Conservation (phyloP, 176 grass and related monocot species). For the Aegilops longissima region DNA sequence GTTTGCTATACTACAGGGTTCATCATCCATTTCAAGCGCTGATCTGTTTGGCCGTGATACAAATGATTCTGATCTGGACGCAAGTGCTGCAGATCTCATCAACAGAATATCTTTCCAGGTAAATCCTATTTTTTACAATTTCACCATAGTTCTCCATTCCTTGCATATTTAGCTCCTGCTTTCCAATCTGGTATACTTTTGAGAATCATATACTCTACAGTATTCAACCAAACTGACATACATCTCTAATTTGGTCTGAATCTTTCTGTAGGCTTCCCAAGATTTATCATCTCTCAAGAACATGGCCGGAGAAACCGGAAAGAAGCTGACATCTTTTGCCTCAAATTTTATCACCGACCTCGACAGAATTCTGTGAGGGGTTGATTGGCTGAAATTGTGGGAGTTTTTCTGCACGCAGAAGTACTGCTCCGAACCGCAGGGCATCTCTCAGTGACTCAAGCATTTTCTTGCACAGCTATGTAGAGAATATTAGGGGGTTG, state of each 20-base stretch:
- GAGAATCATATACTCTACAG: neutral
- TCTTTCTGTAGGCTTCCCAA: constrained; percentile 63
- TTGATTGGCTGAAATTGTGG: neutral
- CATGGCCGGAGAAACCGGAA: constrained; percentile 91
- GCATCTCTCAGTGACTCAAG: neutral
- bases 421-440: neutral
- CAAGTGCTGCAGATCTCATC: constrained; percentile 71
- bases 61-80: constrained; percentile 48
- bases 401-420: neutral
- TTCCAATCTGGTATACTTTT: neutral
- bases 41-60: constrained; percentile 65
- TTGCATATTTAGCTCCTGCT: neutral
- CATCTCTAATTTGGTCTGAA: neutral
- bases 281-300: constrained; percentile 92
- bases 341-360: constrained; percentile 85
- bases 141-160: neutral
- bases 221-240: neutral
- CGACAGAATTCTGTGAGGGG: constrained; percentile 76
- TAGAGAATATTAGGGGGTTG: constrained; percentile 40
- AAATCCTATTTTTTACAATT: constrained; percentile 12
- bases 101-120: constrained; percentile 90
- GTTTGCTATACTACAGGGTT: constrained; percentile 44
- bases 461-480: constrained; percentile 45
- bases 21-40: constrained; percentile 76
- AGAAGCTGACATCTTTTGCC: constrained; percentile 77